Percentiles rank a stretch among this genome's conserved stretches.
Conservation (phyloP, 169 alveolate genomes). For the Plasmodium reichenowi region DNA sequence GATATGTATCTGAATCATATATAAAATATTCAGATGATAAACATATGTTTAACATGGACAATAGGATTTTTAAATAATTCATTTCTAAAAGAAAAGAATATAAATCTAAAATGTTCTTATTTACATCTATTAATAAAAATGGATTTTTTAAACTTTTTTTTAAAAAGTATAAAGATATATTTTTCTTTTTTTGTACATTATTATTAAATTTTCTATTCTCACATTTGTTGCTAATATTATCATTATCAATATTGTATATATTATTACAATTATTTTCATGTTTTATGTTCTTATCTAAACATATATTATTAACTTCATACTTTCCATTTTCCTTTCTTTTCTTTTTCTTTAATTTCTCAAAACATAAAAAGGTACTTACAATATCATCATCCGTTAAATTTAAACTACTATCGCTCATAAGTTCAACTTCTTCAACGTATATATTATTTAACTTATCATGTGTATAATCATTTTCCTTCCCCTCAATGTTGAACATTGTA, state of each 20-base stretch:
- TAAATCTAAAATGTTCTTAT: conserved; percentile 26
- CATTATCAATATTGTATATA: neutral
- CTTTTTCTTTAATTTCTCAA: no score
- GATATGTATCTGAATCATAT: conserved; percentile 15
- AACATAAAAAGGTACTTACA: no score
- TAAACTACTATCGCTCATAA: no score
- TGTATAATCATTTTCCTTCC: no score
- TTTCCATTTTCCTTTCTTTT: no score
- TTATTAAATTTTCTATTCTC: neutral
- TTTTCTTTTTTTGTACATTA: neutral
- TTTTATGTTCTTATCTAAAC: no score
- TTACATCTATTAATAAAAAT: conserved; percentile 31
- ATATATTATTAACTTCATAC: no score
- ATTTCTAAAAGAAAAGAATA: conserved; percentile 18
- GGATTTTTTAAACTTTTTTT: conserved; percentile 19
- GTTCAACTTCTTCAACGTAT: no score
- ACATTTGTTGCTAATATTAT: neutral
- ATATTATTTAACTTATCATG: no score
- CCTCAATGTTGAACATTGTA: no score
- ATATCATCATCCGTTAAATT: no score
- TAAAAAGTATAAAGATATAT: conserved; percentile 1
- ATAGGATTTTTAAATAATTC: conserved; percentile 38
- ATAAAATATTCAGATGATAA: conserved; percentile 59
- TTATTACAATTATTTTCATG: neutral
- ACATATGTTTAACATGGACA: conserved; percentile 48